Conservation (phyloP, 2,329 filamentous ascomycete species). For the Aspergillus ustus region DNA sequence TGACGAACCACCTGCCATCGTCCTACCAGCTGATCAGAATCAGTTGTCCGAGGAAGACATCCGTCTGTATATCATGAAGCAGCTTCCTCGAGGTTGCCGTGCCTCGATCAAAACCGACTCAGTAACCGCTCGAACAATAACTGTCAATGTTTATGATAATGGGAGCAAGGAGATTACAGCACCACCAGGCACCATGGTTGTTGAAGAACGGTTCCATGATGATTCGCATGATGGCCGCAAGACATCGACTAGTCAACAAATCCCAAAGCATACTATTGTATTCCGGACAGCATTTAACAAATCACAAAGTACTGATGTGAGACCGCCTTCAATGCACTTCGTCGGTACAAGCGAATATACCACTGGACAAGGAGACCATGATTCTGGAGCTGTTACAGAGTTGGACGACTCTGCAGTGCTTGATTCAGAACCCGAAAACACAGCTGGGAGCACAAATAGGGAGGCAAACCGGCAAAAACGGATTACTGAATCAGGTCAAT, state of each 20-base stretch:
- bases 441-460: not conserved
- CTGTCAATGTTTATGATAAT: conserved; percentile 51
- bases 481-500: conserved; percentile 16
- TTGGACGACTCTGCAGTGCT: not conserved
- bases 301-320: conserved; percentile 42
- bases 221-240: conserved; percentile 46
- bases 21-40: conserved; percentile 43
- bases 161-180: conserved; percentile 48
- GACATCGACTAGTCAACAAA: conserved; percentile 39
- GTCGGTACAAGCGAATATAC: conserved; percentile 1
- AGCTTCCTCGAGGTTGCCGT: conserved; percentile 47
- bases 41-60: conserved; percentile 51
- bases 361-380: not conserved
- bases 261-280: conserved; percentile 51
- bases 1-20: conserved; percentile 32
- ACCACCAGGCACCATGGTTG: conserved; percentile 51
- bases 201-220: conserved; percentile 54
- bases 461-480: conserved; percentile 2
- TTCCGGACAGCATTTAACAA: conserved; percentile 51
- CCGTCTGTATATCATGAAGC: conserved; percentile 52
- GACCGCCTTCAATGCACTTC: conserved; percentile 24
- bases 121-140: conserved; percentile 51
- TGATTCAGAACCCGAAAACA: not conserved
- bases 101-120: conserved; percentile 50
- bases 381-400: conserved; percentile 3